Conservation (phyloP, 1,139 yeast species). For the Debaryomyces sp. region DNA sequence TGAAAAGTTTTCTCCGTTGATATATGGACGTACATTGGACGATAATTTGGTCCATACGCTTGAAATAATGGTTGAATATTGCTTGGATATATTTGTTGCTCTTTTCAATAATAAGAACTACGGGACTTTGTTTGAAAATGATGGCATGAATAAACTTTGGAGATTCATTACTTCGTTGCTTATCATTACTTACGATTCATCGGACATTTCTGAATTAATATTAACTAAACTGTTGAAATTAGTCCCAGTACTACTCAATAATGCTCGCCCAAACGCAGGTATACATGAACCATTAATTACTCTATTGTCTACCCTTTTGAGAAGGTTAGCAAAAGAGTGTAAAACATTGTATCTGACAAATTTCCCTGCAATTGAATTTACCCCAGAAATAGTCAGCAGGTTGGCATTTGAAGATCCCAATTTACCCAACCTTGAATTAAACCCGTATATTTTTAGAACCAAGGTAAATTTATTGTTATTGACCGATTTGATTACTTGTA, state of each 20-base stretch:
- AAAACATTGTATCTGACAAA: constrained; percentile 21
- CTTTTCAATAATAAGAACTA: constrained; percentile 23
- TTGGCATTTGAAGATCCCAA: constrained; percentile 23
- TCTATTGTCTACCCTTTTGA: constrained; percentile 24
- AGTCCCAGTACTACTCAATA: constrained; percentile 27
- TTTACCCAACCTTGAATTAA: constrained; percentile 30
- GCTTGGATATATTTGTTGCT: constrained; percentile 28
- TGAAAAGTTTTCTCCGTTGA: constrained; percentile 13
- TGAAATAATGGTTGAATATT: constrained; percentile 20
- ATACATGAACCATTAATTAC: constrained; percentile 15
- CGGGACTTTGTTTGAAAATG: constrained; percentile 7
- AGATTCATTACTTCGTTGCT: constrained; percentile 28
- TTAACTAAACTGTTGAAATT: constrained; percentile 29
- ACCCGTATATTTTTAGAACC: constrained; percentile 17
- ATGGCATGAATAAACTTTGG: constrained; percentile 22
- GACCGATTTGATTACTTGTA: constrained; percentile 25
- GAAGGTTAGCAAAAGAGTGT: constrained; percentile 24
- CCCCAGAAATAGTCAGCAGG: constrained; percentile 17
- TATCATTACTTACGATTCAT: constrained; percentile 19
- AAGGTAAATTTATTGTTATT: constrained; percentile 21
- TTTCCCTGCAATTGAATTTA: constrained; percentile 18
- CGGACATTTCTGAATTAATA: constrained; percentile 14
- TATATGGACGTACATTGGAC: constrained; percentile 1
- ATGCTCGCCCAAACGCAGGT: constrained; percentile 11
- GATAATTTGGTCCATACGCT: constrained; percentile 11